Conservation (phyloP, 768 basidiomycete species). For the Antrodiella citrinella region DNA sequence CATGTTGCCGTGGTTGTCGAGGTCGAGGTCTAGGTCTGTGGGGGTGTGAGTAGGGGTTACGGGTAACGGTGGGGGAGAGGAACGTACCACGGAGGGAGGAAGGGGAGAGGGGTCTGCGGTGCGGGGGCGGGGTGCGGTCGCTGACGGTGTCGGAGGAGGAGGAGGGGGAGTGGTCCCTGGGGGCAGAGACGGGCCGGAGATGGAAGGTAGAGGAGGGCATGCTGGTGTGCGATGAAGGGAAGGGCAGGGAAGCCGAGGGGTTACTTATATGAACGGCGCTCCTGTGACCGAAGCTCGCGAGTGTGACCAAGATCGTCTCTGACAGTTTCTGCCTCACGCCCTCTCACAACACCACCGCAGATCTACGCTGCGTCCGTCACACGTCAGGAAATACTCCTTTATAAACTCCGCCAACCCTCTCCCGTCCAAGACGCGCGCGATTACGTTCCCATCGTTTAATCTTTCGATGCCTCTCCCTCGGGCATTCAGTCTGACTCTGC, state of each 20-base stretch:
- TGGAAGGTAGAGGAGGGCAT: slow-evolving; percentile 29
- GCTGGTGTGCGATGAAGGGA: slow-evolving; percentile 9
- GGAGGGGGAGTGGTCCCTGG: slow-evolving; percentile 48
- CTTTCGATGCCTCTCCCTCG: neutral
- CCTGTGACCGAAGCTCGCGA: neutral
- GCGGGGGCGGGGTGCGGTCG: slow-evolving; percentile 28
- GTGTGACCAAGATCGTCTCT: neutral
- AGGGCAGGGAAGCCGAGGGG: slow-evolving; percentile 4
- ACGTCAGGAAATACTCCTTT: neutral
- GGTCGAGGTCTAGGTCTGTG: no score
- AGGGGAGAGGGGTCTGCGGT: slow-evolving; percentile 54
- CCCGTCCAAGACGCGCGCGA: slow-evolving; percentile 1
- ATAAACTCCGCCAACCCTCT: slow-evolving; percentile 4
- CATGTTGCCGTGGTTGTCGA: no score
- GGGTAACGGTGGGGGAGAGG: neutral
- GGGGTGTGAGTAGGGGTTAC: no score
- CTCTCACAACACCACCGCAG: neutral
- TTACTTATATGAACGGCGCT: slow-evolving; percentile 1
- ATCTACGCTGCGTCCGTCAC: neutral
- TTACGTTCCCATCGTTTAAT: neutral
- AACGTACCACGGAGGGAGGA: slow-evolving; percentile 53
- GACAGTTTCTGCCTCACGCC: neutral
- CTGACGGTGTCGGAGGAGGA: slow-evolving; percentile 37
- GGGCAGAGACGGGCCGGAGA: slow-evolving; percentile 50
- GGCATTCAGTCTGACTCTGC: neutral